Evolutionary conservation across 139 green algal species (phyloP).

Genomic region (Chlamydomonas sphaeroides): DNA sequence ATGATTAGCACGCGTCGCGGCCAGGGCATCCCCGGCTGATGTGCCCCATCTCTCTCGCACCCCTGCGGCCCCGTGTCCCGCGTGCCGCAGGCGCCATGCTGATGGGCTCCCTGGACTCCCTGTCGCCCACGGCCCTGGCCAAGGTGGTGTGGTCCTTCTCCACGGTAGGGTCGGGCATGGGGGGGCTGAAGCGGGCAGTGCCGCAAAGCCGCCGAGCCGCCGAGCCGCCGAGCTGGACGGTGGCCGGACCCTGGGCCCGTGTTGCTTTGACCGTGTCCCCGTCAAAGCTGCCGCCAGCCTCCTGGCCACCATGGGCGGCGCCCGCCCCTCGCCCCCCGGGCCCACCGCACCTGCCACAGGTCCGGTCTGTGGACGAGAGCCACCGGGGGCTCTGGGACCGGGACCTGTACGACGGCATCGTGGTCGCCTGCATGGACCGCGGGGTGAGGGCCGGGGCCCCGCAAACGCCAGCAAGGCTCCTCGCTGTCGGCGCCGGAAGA

Average conservation of each 20-base stretch:
- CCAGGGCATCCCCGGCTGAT: no score
- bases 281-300: no score
- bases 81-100: neutral
- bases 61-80: neutral
- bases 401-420: constrained; percentile 25
- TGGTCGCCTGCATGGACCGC: neutral
- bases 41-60: neutral
- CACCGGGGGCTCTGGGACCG: constrained; percentile 24
- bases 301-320: no score
- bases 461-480: neutral
- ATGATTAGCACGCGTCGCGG: no score
- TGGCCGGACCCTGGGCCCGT: no score
- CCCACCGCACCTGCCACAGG: neutral
- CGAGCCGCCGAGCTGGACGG: no score
- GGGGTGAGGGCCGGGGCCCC: neutral
- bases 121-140: constrained; percentile 3
- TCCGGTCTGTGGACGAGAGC: constrained; percentile 17
- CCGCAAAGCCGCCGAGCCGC: no score
- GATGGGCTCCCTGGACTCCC: constrained; percentile 1
- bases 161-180: neutral
- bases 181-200: no score
- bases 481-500: no score
- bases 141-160: constrained; percentile 15
- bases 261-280: no score
- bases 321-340: neutral